These are phyloP conservation scores for Phytopythium litorale DNA, from an alignment of 352 stramenopile species.

Conservation along the genomic window DNA sequence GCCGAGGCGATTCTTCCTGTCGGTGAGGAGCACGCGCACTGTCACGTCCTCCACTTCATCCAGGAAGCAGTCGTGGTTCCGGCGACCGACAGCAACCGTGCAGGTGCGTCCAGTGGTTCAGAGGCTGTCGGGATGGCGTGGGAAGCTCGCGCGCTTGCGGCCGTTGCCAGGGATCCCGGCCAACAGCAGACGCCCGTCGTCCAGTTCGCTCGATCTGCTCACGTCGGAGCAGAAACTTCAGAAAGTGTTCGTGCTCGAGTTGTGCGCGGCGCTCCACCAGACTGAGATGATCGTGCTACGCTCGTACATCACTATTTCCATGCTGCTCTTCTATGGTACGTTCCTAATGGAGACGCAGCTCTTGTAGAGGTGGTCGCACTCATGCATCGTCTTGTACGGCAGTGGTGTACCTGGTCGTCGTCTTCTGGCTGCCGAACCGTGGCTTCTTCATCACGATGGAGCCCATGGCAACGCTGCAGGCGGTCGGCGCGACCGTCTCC, in stretches of 20 bases:
- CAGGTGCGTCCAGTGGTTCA: neutral
- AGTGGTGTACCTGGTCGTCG: constrained; percentile 16
- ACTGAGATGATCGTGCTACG: constrained; percentile 29
- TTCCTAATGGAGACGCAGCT: neutral
- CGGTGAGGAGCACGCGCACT: neutral
- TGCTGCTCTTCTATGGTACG: constrained; percentile 26
- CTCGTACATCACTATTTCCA: constrained; percentile 27
- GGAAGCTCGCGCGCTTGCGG: neutral
- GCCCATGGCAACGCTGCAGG: constrained; percentile 10
- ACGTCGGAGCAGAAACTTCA: constrained; percentile 8
- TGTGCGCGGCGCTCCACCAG: constrained; percentile 17
- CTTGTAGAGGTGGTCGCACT: neutral
- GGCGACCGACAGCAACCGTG: neutral
- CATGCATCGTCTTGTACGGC: neutral
- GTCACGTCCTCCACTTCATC: neutral
- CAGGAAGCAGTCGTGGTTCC: neutral
- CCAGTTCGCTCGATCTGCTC: constrained; percentile 15
- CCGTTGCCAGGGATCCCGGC: neutral
- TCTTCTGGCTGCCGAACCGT: constrained; percentile 21
- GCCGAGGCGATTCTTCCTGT: neutral
- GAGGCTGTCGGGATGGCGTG: neutral
- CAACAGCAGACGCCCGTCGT: neutral
- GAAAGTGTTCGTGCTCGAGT: constrained; percentile 10
- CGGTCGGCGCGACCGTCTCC: constrained; percentile 6
- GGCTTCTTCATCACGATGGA: constrained; percentile 21